These are phyloP conservation scores for Globisporangium paroecandrum DNA, from an alignment of 352 stramenopile species.

Conservation along the genomic window DNA sequence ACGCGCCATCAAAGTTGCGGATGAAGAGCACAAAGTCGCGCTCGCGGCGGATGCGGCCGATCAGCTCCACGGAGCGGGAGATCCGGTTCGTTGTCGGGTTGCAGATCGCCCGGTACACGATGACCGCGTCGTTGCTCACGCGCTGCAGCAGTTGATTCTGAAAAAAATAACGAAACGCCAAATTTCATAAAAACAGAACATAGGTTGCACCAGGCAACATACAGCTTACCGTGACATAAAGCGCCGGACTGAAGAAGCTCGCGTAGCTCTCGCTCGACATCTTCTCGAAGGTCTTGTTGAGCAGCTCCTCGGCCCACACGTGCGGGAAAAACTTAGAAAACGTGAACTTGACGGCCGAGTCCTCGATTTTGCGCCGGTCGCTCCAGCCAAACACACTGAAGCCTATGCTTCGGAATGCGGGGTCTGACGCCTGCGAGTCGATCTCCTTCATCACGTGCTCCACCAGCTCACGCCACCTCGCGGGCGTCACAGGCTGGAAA, in stretches of 20 bases:
- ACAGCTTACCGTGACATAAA: conserved; percentile 35
- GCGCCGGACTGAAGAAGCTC: conserved; percentile 46
- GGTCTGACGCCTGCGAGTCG: conserved; percentile 27
- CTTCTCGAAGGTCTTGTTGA: conserved; percentile 38
- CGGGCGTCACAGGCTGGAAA: conserved; percentile 27
- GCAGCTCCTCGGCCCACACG: conserved; percentile 38
- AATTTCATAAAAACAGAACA: neutral
- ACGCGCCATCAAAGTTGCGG: conserved; percentile 32
- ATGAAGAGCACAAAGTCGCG: conserved; percentile 46
- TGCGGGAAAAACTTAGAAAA: conserved; percentile 48
- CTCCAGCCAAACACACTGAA: conserved; percentile 48
- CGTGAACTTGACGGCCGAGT: conserved; percentile 41
- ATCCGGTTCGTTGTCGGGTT: conserved; percentile 36
- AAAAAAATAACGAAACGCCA: neutral
- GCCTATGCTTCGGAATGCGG: conserved; percentile 28
- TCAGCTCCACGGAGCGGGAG: conserved; percentile 43
- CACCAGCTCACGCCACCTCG: conserved; percentile 34
- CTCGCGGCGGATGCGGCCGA: conserved; percentile 38
- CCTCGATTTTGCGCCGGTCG: conserved; percentile 36
- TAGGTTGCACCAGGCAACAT: neutral
- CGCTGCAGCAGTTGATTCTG: conserved; percentile 47
- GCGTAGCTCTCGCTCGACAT: conserved; percentile 42
- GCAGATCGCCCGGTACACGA: conserved; percentile 50
- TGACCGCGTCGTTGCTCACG: conserved; percentile 42
- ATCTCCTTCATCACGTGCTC: conserved; percentile 32